phyloP scores from a whole-genome alignment of 2,329 filamentous ascomycete species.

The Colletotrichum sansevieriae region DNA sequence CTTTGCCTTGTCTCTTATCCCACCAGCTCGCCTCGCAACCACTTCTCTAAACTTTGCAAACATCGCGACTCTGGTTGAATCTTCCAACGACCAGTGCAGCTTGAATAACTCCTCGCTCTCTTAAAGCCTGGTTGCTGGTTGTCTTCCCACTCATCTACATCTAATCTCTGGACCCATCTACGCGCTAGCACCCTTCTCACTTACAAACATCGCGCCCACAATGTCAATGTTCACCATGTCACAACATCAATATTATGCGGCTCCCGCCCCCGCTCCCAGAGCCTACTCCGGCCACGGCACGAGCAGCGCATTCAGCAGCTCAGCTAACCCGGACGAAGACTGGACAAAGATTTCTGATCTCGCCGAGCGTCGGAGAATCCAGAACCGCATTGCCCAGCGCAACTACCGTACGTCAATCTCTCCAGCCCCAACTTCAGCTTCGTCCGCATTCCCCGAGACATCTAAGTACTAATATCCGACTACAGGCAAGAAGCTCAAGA shows the following conservation, averaged over 20 bases:
- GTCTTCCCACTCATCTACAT: neutral
- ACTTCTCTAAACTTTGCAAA: neutral
- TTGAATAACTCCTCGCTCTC: no score
- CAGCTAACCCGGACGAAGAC: conserved; percentile 95
- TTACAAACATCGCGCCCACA: conserved; percentile 4
- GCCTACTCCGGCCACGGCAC: conserved; percentile 81
- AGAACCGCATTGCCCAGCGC: conserved; percentile 97
- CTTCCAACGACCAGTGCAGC: neutral
- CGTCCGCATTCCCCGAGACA: neutral
- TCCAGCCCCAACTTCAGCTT: conserved; percentile 42
- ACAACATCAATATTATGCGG: conserved; percentile 58
- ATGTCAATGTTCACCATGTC: conserved; percentile 59
- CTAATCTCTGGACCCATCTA: no score
- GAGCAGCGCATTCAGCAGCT: conserved; percentile 94
- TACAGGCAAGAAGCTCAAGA: conserved; percentile 91
- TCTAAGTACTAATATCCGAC: neutral
- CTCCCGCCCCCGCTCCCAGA: conserved; percentile 63
- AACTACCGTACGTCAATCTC: conserved; percentile 83
- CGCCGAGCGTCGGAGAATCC: conserved; percentile 91
- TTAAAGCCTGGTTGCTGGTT: conserved; percentile 1
- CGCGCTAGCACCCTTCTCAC: neutral
- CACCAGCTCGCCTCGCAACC: conserved; percentile 14
- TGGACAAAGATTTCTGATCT: conserved; percentile 99
- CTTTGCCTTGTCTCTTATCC: conserved; percentile 7
- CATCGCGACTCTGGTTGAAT: neutral